Conservation (phyloP, 495 filamentous ascomycete genomes). For the Neurospora sp. region DNA sequence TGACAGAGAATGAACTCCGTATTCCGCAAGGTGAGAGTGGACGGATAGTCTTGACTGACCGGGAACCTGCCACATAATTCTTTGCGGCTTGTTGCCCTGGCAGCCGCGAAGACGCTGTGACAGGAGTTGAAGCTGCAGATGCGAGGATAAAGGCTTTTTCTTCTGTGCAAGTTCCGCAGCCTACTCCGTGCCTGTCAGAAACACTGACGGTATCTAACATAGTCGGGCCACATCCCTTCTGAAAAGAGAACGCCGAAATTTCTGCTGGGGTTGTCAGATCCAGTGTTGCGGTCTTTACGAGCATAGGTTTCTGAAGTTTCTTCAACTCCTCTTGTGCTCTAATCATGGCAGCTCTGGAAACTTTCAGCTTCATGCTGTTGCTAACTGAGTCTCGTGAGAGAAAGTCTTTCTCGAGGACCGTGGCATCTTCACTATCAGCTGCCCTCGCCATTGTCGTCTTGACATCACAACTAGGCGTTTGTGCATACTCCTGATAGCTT, state of each 20-base stretch:
- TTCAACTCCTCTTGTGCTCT: slow-evolving; percentile 2
- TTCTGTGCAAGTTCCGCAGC: not conserved
- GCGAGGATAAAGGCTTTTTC: not conserved
- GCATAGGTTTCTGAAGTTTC: not conserved
- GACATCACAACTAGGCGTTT: not conserved
- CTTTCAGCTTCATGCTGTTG: slow-evolving; percentile 13
- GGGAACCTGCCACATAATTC: not conserved
- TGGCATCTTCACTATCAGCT: not conserved
- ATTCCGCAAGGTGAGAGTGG: not conserved
- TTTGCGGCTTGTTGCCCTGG: not conserved
- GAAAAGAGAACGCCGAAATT: not conserved
- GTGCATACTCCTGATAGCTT: not conserved
- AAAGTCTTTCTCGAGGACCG: not conserved
- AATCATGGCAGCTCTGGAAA: slow-evolving; percentile 17
- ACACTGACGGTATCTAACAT: not conserved
- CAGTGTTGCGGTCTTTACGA: not conserved
- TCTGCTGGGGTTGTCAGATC: not conserved
- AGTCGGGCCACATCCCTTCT: not conserved
- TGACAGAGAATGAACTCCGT: slow-evolving; percentile 7
- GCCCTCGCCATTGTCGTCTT: not conserved
- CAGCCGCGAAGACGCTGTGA: not conserved
- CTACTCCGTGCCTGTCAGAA: not conserved
- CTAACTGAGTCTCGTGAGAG: not conserved
- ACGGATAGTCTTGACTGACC: not conserved
- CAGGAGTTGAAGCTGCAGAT: not conserved